Conservation (phyloP, 108 stramenopile species). For the Cyclotella distinguenda region DNA sequence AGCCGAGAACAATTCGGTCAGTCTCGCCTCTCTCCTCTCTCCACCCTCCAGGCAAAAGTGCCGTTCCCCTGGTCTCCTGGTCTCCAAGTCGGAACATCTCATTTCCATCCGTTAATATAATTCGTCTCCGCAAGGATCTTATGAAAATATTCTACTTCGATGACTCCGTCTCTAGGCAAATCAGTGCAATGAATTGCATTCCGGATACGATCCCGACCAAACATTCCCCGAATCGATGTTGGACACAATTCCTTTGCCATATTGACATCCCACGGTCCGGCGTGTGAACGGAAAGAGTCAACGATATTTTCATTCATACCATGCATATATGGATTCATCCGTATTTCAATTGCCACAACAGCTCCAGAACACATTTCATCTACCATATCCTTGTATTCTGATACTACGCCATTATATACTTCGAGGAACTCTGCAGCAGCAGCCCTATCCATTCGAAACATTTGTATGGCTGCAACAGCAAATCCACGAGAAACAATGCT, state of each 20-base stretch:
- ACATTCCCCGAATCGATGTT: slow-evolving; percentile 57
- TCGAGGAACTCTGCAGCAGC: slow-evolving; percentile 68
- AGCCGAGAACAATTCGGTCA: too few relatives aligned
- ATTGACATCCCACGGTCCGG: slow-evolving; percentile 77
- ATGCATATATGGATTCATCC: slow-evolving; percentile 21
- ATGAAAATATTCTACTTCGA: slow-evolving; percentile 80
- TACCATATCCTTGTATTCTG: slow-evolving; percentile 56
- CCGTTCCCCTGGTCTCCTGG: too few relatives aligned
- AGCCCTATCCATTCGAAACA: slow-evolving; percentile 53
- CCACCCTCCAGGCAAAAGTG: too few relatives aligned
- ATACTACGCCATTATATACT: slow-evolving; percentile 60
- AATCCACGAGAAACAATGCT: slow-evolving; percentile 52
- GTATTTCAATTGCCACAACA: slow-evolving; percentile 55
- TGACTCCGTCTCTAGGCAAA: slow-evolving; percentile 62
- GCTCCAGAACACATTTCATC: slow-evolving; percentile 63
- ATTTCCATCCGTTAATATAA: slow-evolving; percentile 20
- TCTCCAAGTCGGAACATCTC: too few relatives aligned
- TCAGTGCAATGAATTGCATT: slow-evolving; percentile 90
- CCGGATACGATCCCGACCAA: slow-evolving; percentile 55
- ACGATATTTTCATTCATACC: slow-evolving; percentile 40
- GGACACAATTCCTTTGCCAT: slow-evolving; percentile 71
- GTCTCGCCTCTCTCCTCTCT: too few relatives aligned
- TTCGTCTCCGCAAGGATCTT: slow-evolving; percentile 32
- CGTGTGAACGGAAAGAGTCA: slow-evolving; percentile 55
- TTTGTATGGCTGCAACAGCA: slow-evolving; percentile 56